These are phyloP conservation scores for Wickerhamomyces sydowiorum DNA, from an alignment of 805 yeast genomes.

Conservation along the genomic window DNA sequence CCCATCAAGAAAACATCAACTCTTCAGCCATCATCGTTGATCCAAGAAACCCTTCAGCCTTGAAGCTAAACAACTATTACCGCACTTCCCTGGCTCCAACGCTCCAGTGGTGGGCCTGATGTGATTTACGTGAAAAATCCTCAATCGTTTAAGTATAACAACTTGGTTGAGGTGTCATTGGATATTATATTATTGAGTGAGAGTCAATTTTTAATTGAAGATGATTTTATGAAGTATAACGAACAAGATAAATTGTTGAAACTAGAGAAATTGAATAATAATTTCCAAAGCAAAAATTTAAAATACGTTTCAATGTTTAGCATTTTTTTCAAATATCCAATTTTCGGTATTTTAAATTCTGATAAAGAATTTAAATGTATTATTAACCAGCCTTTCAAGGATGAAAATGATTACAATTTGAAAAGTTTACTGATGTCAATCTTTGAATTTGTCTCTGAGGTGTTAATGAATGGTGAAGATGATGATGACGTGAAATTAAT, in stretches of 20 bases:
- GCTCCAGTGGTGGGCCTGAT: constrained; percentile 26
- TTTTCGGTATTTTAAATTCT: constrained; percentile 14
- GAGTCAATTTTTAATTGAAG: constrained; percentile 21
- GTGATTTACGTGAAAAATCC: constrained; percentile 23
- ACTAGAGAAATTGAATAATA: constrained; percentile 16
- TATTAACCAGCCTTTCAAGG: constrained; percentile 18
- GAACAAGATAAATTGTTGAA: background rate
- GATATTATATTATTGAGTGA: constrained; percentile 25
- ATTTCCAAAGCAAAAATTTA: constrained; percentile 11
- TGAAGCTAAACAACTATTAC: constrained; percentile 9
- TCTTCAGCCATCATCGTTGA: constrained; percentile 10
- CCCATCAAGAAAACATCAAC: constrained; percentile 3
- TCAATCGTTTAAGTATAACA: constrained; percentile 17
- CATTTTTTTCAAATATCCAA: constrained; percentile 16
- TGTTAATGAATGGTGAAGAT: constrained; percentile 6
- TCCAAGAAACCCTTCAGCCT: constrained; percentile 7
- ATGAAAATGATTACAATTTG: constrained; percentile 14
- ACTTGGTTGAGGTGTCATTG: constrained; percentile 24
- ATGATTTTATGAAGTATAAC: constrained; percentile 9
- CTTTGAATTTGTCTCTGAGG: constrained; percentile 19
- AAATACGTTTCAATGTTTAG: constrained; percentile 16
- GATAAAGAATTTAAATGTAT: constrained; percentile 13
- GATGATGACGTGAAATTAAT: constrained; percentile 13
- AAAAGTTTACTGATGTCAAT: constrained; percentile 19
- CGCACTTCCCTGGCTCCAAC: constrained; percentile 15